Evolutionary conservation across 169 alveolate genomes (phyloP).

Genomic region (Cystoisospora suis): DNA sequence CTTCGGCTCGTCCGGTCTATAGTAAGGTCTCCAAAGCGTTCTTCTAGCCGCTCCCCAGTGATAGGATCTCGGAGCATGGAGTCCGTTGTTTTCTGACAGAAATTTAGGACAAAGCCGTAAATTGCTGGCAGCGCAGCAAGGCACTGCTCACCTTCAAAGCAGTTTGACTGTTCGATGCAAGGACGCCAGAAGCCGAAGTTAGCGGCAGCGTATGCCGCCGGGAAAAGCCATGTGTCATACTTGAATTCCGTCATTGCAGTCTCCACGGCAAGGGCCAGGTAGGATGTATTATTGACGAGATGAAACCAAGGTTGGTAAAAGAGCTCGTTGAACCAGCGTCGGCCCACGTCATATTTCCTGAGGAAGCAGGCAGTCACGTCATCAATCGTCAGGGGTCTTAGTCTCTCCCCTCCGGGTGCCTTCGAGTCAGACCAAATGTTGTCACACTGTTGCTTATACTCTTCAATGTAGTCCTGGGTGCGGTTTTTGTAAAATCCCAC

Average conservation of each 20-base stretch:
- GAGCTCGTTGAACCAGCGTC: slow-evolving; percentile 36
- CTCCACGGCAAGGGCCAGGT: slow-evolving; percentile 22
- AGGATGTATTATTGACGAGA: neutral
- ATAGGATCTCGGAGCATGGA: slow-evolving; percentile 22
- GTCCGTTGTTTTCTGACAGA: slow-evolving; percentile 1
- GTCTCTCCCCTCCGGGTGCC: neutral
- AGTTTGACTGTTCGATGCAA: neutral
- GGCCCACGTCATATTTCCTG: slow-evolving; percentile 11
- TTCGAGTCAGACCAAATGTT: neutral
- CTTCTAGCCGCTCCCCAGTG: slow-evolving; percentile 1
- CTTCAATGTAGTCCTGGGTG: slow-evolving; percentile 4
- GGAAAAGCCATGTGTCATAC: neutral
- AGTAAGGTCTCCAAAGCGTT: neutral
- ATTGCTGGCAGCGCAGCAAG: neutral
- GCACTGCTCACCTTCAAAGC: neutral
- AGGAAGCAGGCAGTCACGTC: neutral
- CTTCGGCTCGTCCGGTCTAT: too few species aligned
- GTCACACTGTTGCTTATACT: neutral
- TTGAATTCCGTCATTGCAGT: slow-evolving; percentile 16
- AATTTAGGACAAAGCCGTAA: neutral
- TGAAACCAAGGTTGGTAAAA: slow-evolving; percentile 23
- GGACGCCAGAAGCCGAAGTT: slow-evolving; percentile 19
- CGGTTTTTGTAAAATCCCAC: neutral
- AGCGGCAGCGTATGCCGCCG: slow-evolving; percentile 28
- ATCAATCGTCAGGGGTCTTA: slow-evolving; percentile 18